Evolutionary conservation across 1,284 basidiomycete species (phyloP).

Genomic region (Austroboletus novae-zelandiae): DNA sequence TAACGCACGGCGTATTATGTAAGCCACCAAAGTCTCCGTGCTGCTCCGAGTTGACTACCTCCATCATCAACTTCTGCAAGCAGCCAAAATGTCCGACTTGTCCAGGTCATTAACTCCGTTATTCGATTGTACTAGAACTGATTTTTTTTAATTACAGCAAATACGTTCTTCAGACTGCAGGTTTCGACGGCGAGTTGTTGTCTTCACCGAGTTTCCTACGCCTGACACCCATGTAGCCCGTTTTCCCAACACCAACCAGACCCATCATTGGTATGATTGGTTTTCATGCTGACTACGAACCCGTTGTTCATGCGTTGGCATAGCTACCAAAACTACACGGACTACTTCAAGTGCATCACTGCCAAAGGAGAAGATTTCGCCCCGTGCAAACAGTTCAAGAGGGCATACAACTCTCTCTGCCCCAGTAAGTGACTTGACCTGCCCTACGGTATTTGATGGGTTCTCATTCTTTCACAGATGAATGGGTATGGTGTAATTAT

Average conservation of each 20-base stretch:
- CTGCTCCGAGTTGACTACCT: conserved; percentile 35
- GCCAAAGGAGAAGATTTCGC: conserved; percentile 98
- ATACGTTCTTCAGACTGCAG: conserved; percentile 82
- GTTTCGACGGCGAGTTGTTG: conserved; percentile 70
- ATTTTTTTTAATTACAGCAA: conserved; percentile 48
- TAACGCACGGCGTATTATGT: conserved; percentile 31
- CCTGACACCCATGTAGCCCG: conserved; percentile 54
- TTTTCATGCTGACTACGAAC: not conserved
- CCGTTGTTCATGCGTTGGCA: conserved; percentile 8
- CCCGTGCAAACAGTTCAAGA: conserved; percentile 99
- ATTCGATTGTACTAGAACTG: not conserved
- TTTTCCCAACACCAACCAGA: conserved; percentile 96
- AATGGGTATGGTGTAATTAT: conserved; percentile 65
- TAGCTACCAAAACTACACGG: conserved; percentile 94
- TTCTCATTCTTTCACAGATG: conserved; percentile 50
- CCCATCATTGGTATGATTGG: conserved; percentile 79
- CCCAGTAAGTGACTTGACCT: conserved; percentile 73
- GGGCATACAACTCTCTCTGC: conserved; percentile 95
- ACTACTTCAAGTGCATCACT: conserved; percentile 97
- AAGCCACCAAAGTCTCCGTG: conserved; percentile 33
- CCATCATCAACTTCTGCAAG: conserved; percentile 26
- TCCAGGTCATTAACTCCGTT: conserved; percentile 44
- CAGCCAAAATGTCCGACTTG: conserved; percentile 57
- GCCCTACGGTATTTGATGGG: not conserved
- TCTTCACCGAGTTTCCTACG: not conserved